Conservation (phyloP, 75 land plant species). For the Adiantum capillusveneris region DNA sequence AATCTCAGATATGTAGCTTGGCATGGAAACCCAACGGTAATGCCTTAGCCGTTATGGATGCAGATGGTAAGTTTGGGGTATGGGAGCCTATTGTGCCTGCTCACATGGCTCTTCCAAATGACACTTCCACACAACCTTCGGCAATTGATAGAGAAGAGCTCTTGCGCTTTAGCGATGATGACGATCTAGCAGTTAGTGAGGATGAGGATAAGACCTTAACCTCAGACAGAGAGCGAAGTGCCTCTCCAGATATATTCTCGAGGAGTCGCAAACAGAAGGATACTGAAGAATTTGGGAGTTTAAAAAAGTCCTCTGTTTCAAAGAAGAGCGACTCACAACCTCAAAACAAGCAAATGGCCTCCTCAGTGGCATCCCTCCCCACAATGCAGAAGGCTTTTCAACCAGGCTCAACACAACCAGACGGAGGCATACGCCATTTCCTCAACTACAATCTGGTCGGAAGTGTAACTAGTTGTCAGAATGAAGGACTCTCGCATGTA, state of each 20-base stretch:
- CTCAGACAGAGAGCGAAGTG: constrained; percentile 5
- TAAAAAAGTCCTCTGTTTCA: background rate
- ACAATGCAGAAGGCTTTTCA: constrained; percentile 77
- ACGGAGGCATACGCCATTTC: constrained; percentile 66
- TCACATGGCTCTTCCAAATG: constrained; percentile 67
- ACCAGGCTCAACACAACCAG: constrained; percentile 65
- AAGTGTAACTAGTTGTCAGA: constrained; percentile 63
- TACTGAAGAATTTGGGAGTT: background rate
- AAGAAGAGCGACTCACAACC: background rate
- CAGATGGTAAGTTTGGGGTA: constrained; percentile 66
- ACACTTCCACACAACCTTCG: constrained; percentile 24
- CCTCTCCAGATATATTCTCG: background rate
- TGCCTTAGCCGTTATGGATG: constrained; percentile 73
- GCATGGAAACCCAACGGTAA: constrained; percentile 81
- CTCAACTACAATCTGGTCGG: constrained; percentile 90
- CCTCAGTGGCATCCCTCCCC: background rate
- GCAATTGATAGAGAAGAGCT: constrained; percentile 5
- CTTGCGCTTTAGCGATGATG: constrained; percentile 9
- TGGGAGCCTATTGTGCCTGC: constrained; percentile 77
- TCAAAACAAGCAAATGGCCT: background rate
- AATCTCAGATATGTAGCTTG: constrained; percentile 51
- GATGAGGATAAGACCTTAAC: constrained; percentile 10
- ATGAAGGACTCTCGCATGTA: constrained; percentile 73
- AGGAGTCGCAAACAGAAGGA: constrained; percentile 2
- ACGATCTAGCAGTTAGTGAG: constrained; percentile 9